Conservation (phyloP, 106 monocot species). For the Allium cepa region DNA sequence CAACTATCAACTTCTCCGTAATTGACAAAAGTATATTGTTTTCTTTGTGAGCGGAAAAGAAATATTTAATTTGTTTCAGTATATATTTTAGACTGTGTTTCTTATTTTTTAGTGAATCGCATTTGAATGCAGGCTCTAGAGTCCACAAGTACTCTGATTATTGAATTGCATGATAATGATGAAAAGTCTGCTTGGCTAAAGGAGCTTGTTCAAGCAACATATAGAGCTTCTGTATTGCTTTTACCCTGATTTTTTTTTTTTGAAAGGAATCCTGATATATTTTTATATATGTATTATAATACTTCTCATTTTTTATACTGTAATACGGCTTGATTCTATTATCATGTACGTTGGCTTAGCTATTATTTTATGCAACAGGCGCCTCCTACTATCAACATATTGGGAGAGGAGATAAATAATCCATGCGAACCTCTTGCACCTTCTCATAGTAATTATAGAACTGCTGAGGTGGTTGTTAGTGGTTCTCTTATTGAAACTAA, state of each 20-base stretch:
- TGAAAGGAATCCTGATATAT: neutral
- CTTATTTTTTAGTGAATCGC: neutral
- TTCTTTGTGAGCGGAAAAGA: too few relatives aligned
- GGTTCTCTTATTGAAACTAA: constrained; percentile 75
- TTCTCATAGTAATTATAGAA: constrained; percentile 20
- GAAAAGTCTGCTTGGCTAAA: constrained; percentile 77
- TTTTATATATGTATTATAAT: neutral
- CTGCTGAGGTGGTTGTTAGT: constrained; percentile 72
- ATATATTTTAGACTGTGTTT: neutral
- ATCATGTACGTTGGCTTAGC: neutral
- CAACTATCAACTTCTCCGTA: too few relatives aligned
- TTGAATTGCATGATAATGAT: constrained; percentile 65
- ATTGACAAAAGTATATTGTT: too few relatives aligned
- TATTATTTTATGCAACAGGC: constrained; percentile 32
- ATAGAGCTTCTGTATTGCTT: constrained; percentile 70
- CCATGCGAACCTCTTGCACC: constrained; percentile 19
- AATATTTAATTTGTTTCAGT: too few relatives aligned
- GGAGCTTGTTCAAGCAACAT: constrained; percentile 76
- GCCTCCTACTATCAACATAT: constrained; percentile 54
- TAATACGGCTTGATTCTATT: neutral
- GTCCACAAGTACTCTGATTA: constrained; percentile 77
- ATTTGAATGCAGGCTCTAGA: constrained; percentile 66
- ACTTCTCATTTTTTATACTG: constrained; percentile 1
- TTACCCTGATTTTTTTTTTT: too few relatives aligned
- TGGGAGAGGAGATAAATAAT: constrained; percentile 35